phyloP scores from a whole-genome alignment of 305 asterid species.

The Rubia occidens region DNA sequence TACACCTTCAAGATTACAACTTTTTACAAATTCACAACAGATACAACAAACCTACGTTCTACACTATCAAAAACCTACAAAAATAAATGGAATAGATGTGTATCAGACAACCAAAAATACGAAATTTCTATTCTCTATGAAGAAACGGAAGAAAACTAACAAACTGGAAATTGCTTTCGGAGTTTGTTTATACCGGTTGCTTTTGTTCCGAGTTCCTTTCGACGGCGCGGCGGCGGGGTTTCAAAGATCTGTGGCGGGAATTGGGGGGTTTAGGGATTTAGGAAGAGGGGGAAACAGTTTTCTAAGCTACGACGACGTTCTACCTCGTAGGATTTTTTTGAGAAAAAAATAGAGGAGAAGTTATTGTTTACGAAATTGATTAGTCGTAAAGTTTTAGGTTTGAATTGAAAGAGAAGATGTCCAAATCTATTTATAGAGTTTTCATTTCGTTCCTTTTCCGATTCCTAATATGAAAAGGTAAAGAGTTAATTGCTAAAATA shows the following conservation, averaged over 20 bases:
- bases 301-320: background rate
- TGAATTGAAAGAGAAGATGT: no score
- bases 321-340: background rate
- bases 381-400: no score
- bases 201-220: background rate
- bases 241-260: background rate
- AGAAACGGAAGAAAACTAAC: background rate
- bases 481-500: no score
- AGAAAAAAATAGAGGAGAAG: no score
- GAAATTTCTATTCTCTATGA: background rate
- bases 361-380: no score
- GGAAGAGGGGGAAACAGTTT: background rate
- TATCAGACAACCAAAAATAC: background rate
- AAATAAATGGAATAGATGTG: background rate
- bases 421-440: no score
- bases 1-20: background rate
- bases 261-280: background rate
- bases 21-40: background rate
- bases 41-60: background rate
- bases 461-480: no score
- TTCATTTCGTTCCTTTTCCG: no score
- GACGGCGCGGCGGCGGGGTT: background rate
- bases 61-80: background rate
- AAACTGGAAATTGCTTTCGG: background rate
- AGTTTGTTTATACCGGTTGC: background rate